Evolutionary conservation across 78 protist species (phyloP), one percentile per base, ranked within the genome.

Genomic region (Guillardia theta): DNA sequence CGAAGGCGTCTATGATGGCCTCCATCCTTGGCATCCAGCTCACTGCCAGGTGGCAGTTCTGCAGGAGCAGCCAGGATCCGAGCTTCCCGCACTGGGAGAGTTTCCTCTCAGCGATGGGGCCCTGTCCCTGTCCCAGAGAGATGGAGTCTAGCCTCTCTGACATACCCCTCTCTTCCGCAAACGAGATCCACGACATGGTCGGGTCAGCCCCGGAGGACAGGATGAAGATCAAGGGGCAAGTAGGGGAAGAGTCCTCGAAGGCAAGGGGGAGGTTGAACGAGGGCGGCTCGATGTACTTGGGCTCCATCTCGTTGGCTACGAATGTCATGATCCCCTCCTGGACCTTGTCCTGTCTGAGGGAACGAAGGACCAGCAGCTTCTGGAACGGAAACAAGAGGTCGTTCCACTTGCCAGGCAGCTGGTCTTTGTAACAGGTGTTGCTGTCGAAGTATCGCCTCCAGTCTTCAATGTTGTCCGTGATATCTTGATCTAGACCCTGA

Each of bases 81-180:
- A 45, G 27, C 87, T 97, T 97, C 46, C 64, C 54, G 6, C 96
- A 98, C 0, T 76, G 94, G 9, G 43, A 2, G 44, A 98, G 95
- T 95, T 95, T 48, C 95, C 9, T 88, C 64, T 88, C 93, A 27
- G 93, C 93, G 30, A 88, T 45, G 15, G 95, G 95, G 0, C 97
- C 98, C 64, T 97, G 98, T 19, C 98, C 98, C 92, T 97, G 97
- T 12, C 98, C 98, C 30, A 96, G 95, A 10, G 98, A 97, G n/a
- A 98, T 88, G 21, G 44, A 0, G 18, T 48, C 24, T 8, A 90
- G 53, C 22, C 93, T 62, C 33, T 64, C 62, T 46, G 43, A 8
- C 88, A 94, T 93, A 30, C 95, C 64, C 95, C 64, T 58, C 30
- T 94, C 94, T 2, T 96, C 97, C 30, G 97, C 98, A 8, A 97